A percentile compares a stretch with the other conserved stretches of the same genome.
Conservation (phyloP, 2,329 filamentous ascomycete genomes). For the Aspergillus calidoustus region DNA sequence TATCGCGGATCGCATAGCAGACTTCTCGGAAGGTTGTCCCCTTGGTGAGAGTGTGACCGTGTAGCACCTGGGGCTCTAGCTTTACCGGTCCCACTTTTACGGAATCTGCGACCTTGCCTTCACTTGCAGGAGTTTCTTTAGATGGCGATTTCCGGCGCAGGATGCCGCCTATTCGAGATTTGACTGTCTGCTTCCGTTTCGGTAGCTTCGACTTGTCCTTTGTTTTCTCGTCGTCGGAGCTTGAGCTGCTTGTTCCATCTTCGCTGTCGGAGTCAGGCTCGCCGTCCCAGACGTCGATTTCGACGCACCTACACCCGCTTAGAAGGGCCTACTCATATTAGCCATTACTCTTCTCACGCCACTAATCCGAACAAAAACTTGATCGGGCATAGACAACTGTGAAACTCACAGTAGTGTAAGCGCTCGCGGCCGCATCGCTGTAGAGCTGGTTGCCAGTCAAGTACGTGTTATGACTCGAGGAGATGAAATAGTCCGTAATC, state of each 20-base stretch:
- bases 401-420: conserved; percentile 72
- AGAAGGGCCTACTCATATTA: conserved; percentile 63
- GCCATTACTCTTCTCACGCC: background rate
- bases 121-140: background rate
- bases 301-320: conserved; percentile 83
- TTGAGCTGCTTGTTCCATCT: conserved; percentile 39
- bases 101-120: conserved; percentile 1
- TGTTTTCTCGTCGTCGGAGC: conserved; percentile 27
- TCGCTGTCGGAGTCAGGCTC: conserved; percentile 48
- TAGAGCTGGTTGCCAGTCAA: conserved; percentile 83
- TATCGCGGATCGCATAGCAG: conserved; percentile 76
- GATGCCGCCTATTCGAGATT: conserved; percentile 29
- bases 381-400: background rate
- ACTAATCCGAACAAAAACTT: background rate
- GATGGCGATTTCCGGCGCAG: conserved; percentile 26
- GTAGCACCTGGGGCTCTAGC: conserved; percentile 78
- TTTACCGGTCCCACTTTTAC: conserved; percentile 27
- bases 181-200: conserved; percentile 28
- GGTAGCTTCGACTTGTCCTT: conserved; percentile 28
- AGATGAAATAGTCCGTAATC: conserved; percentile 90
- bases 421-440: conserved; percentile 75
- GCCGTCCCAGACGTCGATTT: conserved; percentile 95
- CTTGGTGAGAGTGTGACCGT: conserved; percentile 84
- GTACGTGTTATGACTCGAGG: conserved; percentile 94
- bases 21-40: conserved; percentile 88